Percentiles rank a stretch among this genome's conserved stretches.
Evolutionary conservation across 768 basidiomycete species (phyloP).

Genomic region (Tephrocybe sp.): DNA sequence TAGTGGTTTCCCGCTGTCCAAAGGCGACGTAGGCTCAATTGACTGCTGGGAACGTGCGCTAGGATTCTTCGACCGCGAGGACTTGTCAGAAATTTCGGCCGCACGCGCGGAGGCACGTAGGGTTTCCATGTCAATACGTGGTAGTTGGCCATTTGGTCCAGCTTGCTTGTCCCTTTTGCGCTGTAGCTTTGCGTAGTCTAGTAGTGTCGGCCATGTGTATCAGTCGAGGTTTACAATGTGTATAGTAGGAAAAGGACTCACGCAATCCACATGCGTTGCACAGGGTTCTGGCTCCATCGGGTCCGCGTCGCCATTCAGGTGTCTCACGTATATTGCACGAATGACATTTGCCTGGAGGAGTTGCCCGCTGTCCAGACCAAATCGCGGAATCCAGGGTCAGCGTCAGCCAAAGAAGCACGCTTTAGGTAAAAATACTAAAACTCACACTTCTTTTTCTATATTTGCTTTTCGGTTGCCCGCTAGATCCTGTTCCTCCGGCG

Average conservation of each 20-base stretch:
- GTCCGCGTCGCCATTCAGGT: conserved; percentile 85
- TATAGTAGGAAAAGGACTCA: conserved; percentile 38
- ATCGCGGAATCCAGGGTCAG: conserved; percentile 25
- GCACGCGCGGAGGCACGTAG: conserved; percentile 71
- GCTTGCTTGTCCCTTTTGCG: conserved; percentile 71
- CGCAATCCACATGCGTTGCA: conserved; percentile 87
- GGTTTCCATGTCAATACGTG: conserved; percentile 71
- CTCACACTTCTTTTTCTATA: conserved; percentile 85
- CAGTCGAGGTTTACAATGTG: background rate
- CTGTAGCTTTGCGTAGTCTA: conserved; percentile 83
- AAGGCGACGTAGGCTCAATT: conserved; percentile 27
- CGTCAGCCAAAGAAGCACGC: conserved; percentile 3
- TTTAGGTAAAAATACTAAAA: conserved; percentile 18
- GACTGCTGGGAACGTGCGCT: conserved; percentile 24
- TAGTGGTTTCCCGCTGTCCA: conserved; percentile 27
- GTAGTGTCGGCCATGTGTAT: background rate
- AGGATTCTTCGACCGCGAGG: conserved; percentile 19
- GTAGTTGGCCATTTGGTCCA: conserved; percentile 50
- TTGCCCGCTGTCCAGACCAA: conserved; percentile 63
- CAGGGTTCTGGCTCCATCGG: conserved; percentile 78
- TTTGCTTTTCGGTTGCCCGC: conserved; percentile 69
- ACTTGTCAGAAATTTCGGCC: conserved; percentile 42
- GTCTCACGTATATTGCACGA: conserved; percentile 86
- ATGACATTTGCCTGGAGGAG: conserved; percentile 83
- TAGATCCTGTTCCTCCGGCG: conserved; percentile 46